Percentiles rank a stretch among this genome's conserved stretches.
Evolutionary conservation across 805 yeast genomes (phyloP).

Genomic region (Brettanomyces anomalus): DNA sequence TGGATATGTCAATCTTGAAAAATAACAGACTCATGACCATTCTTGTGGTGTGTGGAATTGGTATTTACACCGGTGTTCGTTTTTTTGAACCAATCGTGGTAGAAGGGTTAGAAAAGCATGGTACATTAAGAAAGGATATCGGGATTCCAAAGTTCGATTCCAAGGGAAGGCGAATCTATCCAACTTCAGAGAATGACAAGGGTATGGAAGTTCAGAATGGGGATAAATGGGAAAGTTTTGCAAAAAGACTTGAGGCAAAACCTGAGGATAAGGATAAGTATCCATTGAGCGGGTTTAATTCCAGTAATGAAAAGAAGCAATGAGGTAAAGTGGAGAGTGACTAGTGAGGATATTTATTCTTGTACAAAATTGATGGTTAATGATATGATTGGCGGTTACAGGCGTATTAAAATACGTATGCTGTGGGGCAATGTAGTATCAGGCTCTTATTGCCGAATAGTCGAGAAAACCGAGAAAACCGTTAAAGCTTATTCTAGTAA

Average conservation of each 20-base stretch:
- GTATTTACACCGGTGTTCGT: conserved; percentile 46
- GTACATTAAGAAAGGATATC: conserved; percentile 53
- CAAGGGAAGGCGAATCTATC: conserved; percentile 26
- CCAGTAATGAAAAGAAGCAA: not conserved
- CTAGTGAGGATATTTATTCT: too few species aligned
- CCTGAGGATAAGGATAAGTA: conserved; percentile 9
- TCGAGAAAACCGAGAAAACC: not conserved
- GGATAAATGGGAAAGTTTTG: conserved; percentile 14
- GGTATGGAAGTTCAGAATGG: conserved; percentile 11
- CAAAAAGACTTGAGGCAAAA: conserved; percentile 12
- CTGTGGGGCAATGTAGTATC: too few species aligned
- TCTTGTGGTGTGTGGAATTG: conserved; percentile 24
- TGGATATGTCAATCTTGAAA: not conserved
- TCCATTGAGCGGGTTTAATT: not conserved
- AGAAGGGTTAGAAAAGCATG: conserved; percentile 58
- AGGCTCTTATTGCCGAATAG: too few species aligned
- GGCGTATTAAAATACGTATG: too few species aligned
- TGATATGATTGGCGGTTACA: too few species aligned
- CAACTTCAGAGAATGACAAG: not conserved
- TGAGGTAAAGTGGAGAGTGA: not conserved
- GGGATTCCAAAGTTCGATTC: conserved; percentile 44
- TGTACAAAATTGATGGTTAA: too few species aligned
- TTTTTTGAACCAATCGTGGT: conserved; percentile 71
- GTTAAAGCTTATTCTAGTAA: not conserved
- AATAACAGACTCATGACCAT: conserved; percentile 17